These are phyloP conservation scores for Didymella exigua DNA, from an alignment of 2,329 filamentous ascomycete genomes.

Conservation along the genomic window DNA sequence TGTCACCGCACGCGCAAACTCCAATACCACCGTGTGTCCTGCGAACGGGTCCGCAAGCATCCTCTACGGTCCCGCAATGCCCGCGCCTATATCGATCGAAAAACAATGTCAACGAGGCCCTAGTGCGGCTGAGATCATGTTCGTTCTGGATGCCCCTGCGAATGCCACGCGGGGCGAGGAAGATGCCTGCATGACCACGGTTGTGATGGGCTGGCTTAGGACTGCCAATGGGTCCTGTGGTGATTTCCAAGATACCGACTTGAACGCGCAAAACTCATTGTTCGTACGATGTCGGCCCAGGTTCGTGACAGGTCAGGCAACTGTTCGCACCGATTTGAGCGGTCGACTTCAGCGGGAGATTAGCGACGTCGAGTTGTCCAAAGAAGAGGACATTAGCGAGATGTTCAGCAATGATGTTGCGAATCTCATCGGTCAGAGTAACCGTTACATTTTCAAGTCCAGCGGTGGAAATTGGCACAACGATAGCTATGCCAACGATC, in stretches of 20 bases:
- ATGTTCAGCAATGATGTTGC: constrained; percentile 31
- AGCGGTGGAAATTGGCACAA: constrained; percentile 54
- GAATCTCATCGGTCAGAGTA: constrained; percentile 35
- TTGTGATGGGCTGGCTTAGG: constrained; percentile 40
- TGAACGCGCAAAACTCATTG: constrained; percentile 16
- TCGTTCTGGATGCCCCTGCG: neutral
- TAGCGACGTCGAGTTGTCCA: neutral
- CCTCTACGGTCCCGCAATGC: neutral
- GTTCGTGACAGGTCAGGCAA: constrained; percentile 42
- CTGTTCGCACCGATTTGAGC: constrained; percentile 41
- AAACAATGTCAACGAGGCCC: constrained; percentile 4
- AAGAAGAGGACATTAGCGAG: neutral
- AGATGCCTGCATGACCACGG: constrained; percentile 27
- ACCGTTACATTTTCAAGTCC: constrained; percentile 27
- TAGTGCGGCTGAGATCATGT: constrained; percentile 23
- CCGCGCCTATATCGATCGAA: neutral
- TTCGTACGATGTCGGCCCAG: constrained; percentile 48
- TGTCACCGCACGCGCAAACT: neutral
- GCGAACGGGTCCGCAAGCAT: neutral
- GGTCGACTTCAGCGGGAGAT: constrained; percentile 35
- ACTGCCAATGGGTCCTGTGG: constrained; percentile 20
- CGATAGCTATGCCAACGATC: constrained; percentile 52
- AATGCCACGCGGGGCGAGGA: constrained; percentile 28
- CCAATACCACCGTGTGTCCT: neutral
- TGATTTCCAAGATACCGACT: neutral